Conservation (phyloP, 2,329 filamentous ascomycete species). For the Hymenotorrendiella dingleyae region DNA sequence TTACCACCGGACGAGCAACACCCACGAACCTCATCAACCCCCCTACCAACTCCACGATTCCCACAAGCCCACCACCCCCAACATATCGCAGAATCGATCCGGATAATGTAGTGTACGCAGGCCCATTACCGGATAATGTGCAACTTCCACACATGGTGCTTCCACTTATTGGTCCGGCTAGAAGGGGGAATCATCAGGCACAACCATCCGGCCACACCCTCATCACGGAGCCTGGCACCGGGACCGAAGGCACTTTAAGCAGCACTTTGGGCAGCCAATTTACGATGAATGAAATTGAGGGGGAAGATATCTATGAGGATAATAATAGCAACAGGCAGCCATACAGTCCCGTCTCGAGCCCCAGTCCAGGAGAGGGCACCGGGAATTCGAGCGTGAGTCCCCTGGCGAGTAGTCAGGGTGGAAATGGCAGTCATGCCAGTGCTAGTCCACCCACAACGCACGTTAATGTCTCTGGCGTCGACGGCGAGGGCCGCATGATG, state of each 20-base stretch:
- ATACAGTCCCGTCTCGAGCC: slow-evolving; percentile 4
- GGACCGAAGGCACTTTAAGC: slow-evolving; percentile 33
- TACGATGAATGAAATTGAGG: slow-evolving; percentile 44
- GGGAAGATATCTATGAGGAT: slow-evolving; percentile 22
- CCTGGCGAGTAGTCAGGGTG: slow-evolving; percentile 1
- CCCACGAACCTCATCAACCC: too few species aligned
- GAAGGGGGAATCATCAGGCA: slow-evolving; percentile 11
- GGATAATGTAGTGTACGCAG: slow-evolving; percentile 48
- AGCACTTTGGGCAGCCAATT: slow-evolving; percentile 51
- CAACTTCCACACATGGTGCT: slow-evolving; percentile 32
- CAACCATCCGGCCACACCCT: slow-evolving; percentile 16
- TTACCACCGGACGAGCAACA: background rate
- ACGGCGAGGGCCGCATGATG: slow-evolving; percentile 1
- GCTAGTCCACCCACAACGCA: background rate
- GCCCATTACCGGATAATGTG: slow-evolving; percentile 46
- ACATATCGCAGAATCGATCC: slow-evolving; percentile 39
- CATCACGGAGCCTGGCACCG: slow-evolving; percentile 18
- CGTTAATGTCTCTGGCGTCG: slow-evolving; percentile 1
- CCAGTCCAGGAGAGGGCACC: slow-evolving; percentile 5
- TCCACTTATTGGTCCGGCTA: slow-evolving; percentile 26
- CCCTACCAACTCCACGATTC: too few species aligned
- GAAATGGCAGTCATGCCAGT: background rate
- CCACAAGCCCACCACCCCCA: slow-evolving; percentile 21
- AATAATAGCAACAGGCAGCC: background rate
- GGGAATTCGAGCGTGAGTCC: background rate